A percentile compares a stretch with the other conserved stretches of the same genome.
Conservation (phyloP, 192 early-diverging fungal species). For the Chytriomyces hyalinus region DNA sequence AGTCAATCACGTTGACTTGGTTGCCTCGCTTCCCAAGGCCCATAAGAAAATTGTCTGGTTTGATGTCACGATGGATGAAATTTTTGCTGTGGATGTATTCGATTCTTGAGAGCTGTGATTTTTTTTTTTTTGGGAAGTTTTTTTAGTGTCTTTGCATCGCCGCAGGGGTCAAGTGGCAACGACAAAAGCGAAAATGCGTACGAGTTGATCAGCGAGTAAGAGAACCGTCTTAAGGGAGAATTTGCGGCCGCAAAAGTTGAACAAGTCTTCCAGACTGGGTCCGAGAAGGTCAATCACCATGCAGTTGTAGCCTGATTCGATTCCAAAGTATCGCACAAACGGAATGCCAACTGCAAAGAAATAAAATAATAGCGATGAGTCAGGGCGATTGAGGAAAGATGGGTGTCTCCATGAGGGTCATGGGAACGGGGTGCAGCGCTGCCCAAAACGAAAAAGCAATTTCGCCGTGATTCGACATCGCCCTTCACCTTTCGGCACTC, state of each 20-base stretch:
- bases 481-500: too few species aligned
- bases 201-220: slow-evolving; percentile 60
- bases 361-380: too few species aligned
- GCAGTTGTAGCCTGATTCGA: slow-evolving; percentile 59
- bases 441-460: too few species aligned
- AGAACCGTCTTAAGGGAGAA: slow-evolving; percentile 68
- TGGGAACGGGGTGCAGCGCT: too few species aligned
- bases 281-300: slow-evolving; percentile 71
- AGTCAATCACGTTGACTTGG: slow-evolving; percentile 72
- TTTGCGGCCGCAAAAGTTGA: slow-evolving; percentile 70
- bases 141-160: background rate
- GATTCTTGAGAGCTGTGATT: slow-evolving; percentile 61
- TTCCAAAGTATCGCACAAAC: slow-evolving; percentile 67
- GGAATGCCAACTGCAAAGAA: slow-evolving; percentile 62
- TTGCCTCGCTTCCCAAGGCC: slow-evolving; percentile 65
- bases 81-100: slow-evolving; percentile 74
- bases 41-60: slow-evolving; percentile 70
- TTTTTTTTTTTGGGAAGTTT: too few species aligned
- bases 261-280: slow-evolving; percentile 64
- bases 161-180: too few species aligned
- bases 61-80: slow-evolving; percentile 71
- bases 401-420: too few species aligned
- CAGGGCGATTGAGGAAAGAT: too few species aligned
- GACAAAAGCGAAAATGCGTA: slow-evolving; percentile 22
- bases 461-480: too few species aligned